Evolutionary conservation across 768 basidiomycete species (phyloP), one percentile per base, ranked within the genome.

Genomic region (Tulasnella sp.): DNA sequence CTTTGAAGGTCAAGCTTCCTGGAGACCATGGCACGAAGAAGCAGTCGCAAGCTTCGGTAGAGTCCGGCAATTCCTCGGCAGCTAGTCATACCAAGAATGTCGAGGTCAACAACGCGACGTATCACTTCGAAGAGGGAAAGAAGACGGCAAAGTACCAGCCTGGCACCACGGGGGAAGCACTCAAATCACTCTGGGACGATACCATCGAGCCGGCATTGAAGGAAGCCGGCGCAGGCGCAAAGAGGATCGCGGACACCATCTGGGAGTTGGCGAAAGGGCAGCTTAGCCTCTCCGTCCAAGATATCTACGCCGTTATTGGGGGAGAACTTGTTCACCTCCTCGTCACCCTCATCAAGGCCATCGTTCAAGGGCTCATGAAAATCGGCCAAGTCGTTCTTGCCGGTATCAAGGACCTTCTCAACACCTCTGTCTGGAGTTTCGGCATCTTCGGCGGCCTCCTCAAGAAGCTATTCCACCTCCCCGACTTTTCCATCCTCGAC

Each of bases 401-500:
- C 21, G 77, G 77, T 21, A 31, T 78, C 34, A 31, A 46, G 9
- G 68, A 56, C 27, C 58, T 78, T 31, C 56, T 78, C 27, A 78
- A 78, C 71, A 34, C 77, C 10, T 31, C 58, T 24, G 42, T 78
- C 31, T 42, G 40, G 21, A 71, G n/a, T 24, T 68, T 68, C 36
- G 77, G 71, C 40, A 72, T 78, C 77, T 62, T 78, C 42, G 77
- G 77, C 8, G 68, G 68, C 36, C 31, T 78, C 12, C 68, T 78
- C 62, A 68, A 78, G 44, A 62, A 56, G 27, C 40, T 78, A 18
- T 42, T 78, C 68, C 34, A 42, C 18, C 62, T 68, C n/a, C 36
- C 27, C 10, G 48, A 52, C 48, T 52, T 52, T n/a, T 78, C 77
- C 21, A 68, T 62, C 19, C 42, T 78, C 27, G 77, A 78, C 27